Evolutionary conservation across 495 filamentous ascomycete genomes (phyloP).

Genomic region (Tuber aestivum): DNA sequence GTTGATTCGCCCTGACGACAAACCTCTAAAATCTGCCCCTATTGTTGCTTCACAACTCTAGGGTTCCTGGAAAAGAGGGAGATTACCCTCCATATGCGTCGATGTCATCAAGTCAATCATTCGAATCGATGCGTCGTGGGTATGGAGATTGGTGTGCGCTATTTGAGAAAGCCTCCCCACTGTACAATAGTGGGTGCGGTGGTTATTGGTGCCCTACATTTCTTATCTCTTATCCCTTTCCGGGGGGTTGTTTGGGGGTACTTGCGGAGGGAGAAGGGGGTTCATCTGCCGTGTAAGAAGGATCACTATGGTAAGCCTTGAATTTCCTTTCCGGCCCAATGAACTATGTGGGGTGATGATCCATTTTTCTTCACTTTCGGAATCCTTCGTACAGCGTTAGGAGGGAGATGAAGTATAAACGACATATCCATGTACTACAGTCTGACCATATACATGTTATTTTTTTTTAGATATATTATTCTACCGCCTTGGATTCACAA

Average conservation of each 20-base stretch:
- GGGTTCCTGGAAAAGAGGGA: constrained; percentile 39
- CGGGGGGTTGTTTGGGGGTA: constrained; percentile 14
- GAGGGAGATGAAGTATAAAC: constrained; percentile 34
- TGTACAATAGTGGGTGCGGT: constrained; percentile 31
- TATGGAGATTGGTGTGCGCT: constrained; percentile 35
- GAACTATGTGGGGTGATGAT: constrained; percentile 31
- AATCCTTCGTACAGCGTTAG: constrained; percentile 18
- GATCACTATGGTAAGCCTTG: background rate
- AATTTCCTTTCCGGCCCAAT: background rate
- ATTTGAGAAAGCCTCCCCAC: constrained; percentile 34
- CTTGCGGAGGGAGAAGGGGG: too few species aligned
- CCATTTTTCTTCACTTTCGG: constrained; percentile 38
- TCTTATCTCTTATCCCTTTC: background rate
- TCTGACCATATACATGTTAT: constrained; percentile 25
- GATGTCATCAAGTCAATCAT: constrained; percentile 34
- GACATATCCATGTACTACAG: constrained; percentile 38
- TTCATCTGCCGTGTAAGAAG: constrained; percentile 9
- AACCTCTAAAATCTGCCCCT: constrained; percentile 40
- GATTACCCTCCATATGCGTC: constrained; percentile 33
- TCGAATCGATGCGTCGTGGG: constrained; percentile 35
- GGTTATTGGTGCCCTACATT: constrained; percentile 39
- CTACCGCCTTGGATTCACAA: background rate
- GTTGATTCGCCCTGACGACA: constrained; percentile 5
- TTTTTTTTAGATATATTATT: background rate
- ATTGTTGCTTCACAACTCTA: constrained; percentile 35